Percentiles rank a stretch among this genome's conserved stretches.
Conservation (phyloP, 2,329 filamentous ascomycete genomes). For the Aspergillus ibericus region DNA sequence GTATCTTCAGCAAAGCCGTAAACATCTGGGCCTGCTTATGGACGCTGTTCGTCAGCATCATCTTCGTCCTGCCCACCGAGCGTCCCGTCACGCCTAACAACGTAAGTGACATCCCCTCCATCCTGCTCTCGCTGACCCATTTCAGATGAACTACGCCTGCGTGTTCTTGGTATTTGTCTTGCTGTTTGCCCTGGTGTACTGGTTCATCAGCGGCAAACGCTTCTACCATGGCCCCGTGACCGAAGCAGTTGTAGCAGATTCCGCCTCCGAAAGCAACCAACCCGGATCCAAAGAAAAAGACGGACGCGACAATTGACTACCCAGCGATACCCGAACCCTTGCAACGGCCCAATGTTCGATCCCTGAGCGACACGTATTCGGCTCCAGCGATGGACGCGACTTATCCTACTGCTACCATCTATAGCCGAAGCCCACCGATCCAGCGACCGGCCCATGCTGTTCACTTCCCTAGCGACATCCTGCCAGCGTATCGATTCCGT, state of each 20-base stretch:
- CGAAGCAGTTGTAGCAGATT: conserved; percentile 4
- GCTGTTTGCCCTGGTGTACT: conserved; percentile 4
- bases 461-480: too few relatives aligned
- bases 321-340: background rate
- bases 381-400: too few relatives aligned
- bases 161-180: conserved; percentile 3
- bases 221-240: background rate
- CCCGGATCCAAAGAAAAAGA: background rate
- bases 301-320: background rate
- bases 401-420: too few relatives aligned
- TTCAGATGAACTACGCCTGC: conserved; percentile 5
- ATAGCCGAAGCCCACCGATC: too few relatives aligned
- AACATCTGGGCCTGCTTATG: conserved; percentile 1
- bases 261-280: background rate
- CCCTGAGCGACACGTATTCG: too few relatives aligned
- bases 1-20: background rate
- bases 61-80: conserved; percentile 1
- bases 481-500: too few relatives aligned
- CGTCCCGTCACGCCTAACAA: conserved; percentile 2
- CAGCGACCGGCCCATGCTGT: too few relatives aligned
- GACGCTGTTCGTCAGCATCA: conserved; percentile 2
- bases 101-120: background rate
- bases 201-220: conserved; percentile 4
- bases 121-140: background rate
- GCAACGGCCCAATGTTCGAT: background rate